phyloP scores from a whole-genome alignment of 768 basidiomycete genomes.

The Agaricus blazei region DNA sequence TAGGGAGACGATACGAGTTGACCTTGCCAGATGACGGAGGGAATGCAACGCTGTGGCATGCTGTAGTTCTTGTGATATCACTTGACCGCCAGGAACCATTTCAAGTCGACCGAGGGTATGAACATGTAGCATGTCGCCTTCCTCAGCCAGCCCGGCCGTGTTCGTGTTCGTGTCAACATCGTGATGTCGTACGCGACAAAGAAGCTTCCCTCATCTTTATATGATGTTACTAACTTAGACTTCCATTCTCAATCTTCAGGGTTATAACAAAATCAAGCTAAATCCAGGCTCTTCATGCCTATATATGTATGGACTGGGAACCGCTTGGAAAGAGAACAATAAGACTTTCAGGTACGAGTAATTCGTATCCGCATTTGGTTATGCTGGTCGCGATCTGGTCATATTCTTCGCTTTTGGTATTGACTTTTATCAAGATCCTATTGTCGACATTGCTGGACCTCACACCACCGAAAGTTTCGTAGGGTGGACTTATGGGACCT shows the following conservation, averaged over 20 bases:
- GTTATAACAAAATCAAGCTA: background rate
- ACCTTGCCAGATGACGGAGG: no score
- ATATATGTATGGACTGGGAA: constrained; percentile 5
- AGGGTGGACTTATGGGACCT: no score
- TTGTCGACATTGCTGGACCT: background rate
- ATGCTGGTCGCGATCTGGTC: background rate
- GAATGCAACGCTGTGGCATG: no score
- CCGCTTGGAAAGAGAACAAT: background rate
- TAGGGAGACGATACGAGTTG: no score
- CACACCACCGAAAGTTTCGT: no score
- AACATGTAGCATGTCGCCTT: no score
- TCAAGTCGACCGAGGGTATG: no score
- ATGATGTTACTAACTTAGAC: background rate
- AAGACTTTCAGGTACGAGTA: constrained; percentile 6
- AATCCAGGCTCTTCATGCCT: background rate
- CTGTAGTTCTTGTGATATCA: no score
- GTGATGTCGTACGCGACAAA: no score
- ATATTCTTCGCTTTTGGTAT: background rate
- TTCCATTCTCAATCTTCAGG: constrained; percentile 1
- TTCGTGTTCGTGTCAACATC: no score
- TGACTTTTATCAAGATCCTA: background rate
- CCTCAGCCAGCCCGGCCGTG: no score
- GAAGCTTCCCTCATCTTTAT: background rate
- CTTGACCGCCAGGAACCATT: no score
- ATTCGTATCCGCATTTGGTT: background rate